Evolutionary conservation across 2,329 filamentous ascomycete species (phyloP), one percentile per base, ranked within the genome.

Genomic region (Akanthomyces uredinophilus): DNA sequence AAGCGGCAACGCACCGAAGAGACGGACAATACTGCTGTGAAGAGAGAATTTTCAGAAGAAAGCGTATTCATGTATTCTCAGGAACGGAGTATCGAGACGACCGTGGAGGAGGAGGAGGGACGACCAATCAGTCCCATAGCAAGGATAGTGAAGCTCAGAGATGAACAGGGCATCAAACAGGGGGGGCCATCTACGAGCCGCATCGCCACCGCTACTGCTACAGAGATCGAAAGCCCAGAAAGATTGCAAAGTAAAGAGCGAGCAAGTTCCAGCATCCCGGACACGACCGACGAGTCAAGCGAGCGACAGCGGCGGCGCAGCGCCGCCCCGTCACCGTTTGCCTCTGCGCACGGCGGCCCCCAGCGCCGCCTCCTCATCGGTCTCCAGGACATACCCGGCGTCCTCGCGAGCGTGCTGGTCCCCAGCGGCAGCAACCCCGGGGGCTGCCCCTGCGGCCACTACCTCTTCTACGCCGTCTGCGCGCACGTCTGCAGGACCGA

Each of bases 251-350:
- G 13, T 29, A 47, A 35, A 24, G 32, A 27, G 4, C 37, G 14
- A 3, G 43, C 5, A n/a, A 35, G 35, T 6, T 43, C 13, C 18
- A 10, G 18, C n/a, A 18, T 5, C 22, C 18, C 18, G n/a, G 37
- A n/a, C 35, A 7, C 47, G n/a, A 11, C 14, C 10, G 29, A 53
- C 3, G 35, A 5, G 7, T 2, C 55, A 20, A 55, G 37, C 8
- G 55, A 52, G 27, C 57, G 24, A n/a, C 57, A 52, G 18, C n/a
- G 6, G 47, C 56, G 47, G 32, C 50, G 58, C 39, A 61, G 58
- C 27, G 41, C 58, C 13, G 58, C 58, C 5, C 58, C 58, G 27
- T 60, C 58, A 1, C 49, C 58, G 4, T 14, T 29, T 6, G 5
- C 27, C 39, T 37, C 58, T 20, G 10, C 20, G 24, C 24, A 20